Base-by-base conservation (phyloP, 2,329 filamentous ascomycete genomes). In the Penicillium sclerotigenum region DNA sequence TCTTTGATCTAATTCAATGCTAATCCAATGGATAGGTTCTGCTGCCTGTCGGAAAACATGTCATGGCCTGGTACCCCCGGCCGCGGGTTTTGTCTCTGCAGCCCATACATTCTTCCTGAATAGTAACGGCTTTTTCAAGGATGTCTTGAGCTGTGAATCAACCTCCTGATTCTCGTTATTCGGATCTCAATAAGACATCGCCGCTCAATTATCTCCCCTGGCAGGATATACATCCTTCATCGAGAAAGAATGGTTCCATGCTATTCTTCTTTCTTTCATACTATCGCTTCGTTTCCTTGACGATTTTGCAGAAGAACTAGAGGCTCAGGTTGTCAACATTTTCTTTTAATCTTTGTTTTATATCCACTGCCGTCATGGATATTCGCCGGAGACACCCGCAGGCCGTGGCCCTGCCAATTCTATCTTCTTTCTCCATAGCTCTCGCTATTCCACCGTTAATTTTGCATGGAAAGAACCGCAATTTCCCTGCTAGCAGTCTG, bases 381-480 rank as follows among this genome's bases (percentile, higher is more conserved):
- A 36, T 45, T 26, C 42, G 47, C 28, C 57, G 49, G 38, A 55
- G 60, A 22, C 67, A 70, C 54, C 59, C 71, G 9, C 54, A 67
- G 51, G 73, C 75, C 5, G 68, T 79, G 47, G 61, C 66, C 14
- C 69, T 87, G 34, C 79, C 82, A 1, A 61, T 77, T 14, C 69
- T 85, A 24, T 77, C 81, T 16, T 69, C 79, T 20, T 60, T 84
- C 24, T 70, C 81, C 16, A 73, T 82, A 43, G 59, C 84, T 22
- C 72, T 86, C 48, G 79, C 80, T 64, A 74, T 83, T 34, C 77
- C 83, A 7, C 83, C 86, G 3, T 69, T 88, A 52, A 67, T 80
- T 52, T 83, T 85, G 76, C 86, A 89, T 68, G 75, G 79, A 57
- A 78, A 78, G 50, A 83, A 85, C 60, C 77, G 78, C 55, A 89